phyloP scores from a whole-genome alignment of 352 stramenopile species.

The Globisporangium irregulare region DNA sequence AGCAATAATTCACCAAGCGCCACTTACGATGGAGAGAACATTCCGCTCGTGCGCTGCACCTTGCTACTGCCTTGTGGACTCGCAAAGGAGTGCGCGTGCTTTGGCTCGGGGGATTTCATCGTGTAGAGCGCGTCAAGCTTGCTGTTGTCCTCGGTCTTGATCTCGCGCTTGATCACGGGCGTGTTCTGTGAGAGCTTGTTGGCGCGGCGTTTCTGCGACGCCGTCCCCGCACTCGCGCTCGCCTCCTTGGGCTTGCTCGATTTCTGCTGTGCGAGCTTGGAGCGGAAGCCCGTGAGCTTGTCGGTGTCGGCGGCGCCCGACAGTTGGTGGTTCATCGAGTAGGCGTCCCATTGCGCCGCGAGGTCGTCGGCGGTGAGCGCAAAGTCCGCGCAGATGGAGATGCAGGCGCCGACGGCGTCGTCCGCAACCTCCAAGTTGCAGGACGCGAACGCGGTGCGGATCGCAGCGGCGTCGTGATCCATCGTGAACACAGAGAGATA shows the following conservation, averaged over 20 bases:
- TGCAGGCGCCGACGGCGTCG: slow-evolving; percentile 63
- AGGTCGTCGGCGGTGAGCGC: slow-evolving; percentile 73
- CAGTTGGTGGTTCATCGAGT: slow-evolving; percentile 85
- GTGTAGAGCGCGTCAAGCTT: slow-evolving; percentile 64
- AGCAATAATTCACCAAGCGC: not conserved
- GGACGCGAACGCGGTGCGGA: slow-evolving; percentile 68
- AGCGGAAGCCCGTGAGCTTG: slow-evolving; percentile 67
- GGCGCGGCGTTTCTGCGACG: slow-evolving; percentile 46
- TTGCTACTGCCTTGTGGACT: slow-evolving; percentile 60
- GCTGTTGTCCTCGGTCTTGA: slow-evolving; percentile 40
- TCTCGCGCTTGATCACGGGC: slow-evolving; percentile 69
- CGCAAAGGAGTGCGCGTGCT: slow-evolving; percentile 59
- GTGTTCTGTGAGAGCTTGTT: slow-evolving; percentile 39
- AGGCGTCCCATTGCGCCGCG: slow-evolving; percentile 79
- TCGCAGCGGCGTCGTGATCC: slow-evolving; percentile 50
- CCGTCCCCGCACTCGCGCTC: not conserved
- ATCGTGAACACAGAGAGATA: slow-evolving; percentile 19
- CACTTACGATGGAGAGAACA: slow-evolving; percentile 71
- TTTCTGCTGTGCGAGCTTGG: slow-evolving; percentile 60
- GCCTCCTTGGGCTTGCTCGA: slow-evolving; percentile 38
- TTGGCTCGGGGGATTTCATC: slow-evolving; percentile 72
- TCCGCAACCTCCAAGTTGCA: slow-evolving; percentile 74
- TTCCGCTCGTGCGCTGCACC: slow-evolving; percentile 52
- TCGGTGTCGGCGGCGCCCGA: slow-evolving; percentile 50
- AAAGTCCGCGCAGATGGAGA: slow-evolving; percentile 75